phyloP scores from a whole-genome alignment of 2,329 filamentous ascomycete species.

The Incumbomyces delicatus region DNA sequence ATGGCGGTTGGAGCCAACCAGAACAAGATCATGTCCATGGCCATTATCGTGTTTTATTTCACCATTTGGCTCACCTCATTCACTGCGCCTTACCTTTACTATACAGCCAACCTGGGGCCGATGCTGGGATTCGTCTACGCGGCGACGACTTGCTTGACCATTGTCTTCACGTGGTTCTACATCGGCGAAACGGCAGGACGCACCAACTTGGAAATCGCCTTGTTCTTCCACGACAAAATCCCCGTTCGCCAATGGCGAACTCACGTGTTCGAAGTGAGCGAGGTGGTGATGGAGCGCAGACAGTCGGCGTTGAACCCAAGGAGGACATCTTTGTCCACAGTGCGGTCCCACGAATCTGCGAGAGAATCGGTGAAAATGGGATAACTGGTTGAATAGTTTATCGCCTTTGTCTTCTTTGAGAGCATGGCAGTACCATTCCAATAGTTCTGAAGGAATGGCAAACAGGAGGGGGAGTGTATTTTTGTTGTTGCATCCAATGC shows the following conservation, averaged over 20 bases:
- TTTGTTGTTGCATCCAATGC: no score
- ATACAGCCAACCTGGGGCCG: conserved; percentile 25
- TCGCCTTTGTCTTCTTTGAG: background rate
- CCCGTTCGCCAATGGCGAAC: conserved; percentile 26
- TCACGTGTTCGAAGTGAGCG: conserved; percentile 28
- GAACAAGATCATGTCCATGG: conserved; percentile 37
- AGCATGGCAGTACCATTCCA: background rate
- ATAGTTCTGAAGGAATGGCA: no score
- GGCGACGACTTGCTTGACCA: conserved; percentile 21
- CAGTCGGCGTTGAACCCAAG: no score
- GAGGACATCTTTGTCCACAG: no score
- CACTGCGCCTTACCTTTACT: conserved; percentile 28
- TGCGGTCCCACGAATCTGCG: no score
- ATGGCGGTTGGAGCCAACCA: conserved; percentile 41
- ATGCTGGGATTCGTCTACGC: conserved; percentile 29
- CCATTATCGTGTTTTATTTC: conserved; percentile 35
- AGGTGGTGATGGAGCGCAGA: conserved; percentile 29
- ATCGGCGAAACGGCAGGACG: conserved; percentile 25
- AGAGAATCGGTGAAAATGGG: no score
- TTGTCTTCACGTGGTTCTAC: conserved; percentile 30
- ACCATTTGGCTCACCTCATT: conserved; percentile 27
- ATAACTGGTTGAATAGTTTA: background rate
- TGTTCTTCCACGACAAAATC: conserved; percentile 30
- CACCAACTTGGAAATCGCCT: conserved; percentile 29
- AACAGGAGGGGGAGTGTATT: no score